These are phyloP conservation scores for Talaromyces borbonicus DNA, from an alignment of 495 filamentous ascomycete species.

Conservation along the genomic window DNA sequence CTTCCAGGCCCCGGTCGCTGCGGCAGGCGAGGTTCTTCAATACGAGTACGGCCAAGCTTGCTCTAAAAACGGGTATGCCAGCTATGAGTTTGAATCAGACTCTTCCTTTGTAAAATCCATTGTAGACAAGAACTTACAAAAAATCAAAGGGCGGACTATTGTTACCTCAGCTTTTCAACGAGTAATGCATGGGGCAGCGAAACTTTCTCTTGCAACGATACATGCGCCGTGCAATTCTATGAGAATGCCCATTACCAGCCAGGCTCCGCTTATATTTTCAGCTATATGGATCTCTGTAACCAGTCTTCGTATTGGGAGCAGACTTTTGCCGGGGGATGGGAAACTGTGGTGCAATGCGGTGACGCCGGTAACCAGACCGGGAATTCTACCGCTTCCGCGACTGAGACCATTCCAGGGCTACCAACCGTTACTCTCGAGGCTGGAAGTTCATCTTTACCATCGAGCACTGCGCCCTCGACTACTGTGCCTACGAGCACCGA, in stretches of 20 bases:
- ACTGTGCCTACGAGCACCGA: conserved; percentile 9
- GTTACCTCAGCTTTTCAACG: conserved; percentile 14
- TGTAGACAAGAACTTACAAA: too few species aligned
- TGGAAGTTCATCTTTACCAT: too few species aligned
- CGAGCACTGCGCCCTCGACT: conserved; percentile 1
- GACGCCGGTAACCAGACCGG: conserved; percentile 10
- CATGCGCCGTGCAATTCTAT: conserved; percentile 17
- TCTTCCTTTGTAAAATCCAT: too few species aligned
- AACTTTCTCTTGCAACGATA: conserved; percentile 16
- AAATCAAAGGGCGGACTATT: conserved; percentile 17
- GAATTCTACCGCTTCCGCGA: conserved; percentile 12
- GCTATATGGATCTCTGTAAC: conserved; percentile 13
- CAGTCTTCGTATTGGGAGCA: conserved; percentile 16
- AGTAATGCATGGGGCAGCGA: conserved; percentile 12
- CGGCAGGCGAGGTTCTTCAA: conserved; percentile 20
- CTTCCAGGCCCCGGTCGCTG: conserved; percentile 13
- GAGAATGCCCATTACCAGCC: conserved; percentile 19
- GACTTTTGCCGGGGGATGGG: conserved; percentile 15
- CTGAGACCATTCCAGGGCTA: conserved; percentile 10
- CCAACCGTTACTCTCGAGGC: conserved; percentile 4
- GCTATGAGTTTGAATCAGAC: too few species aligned
- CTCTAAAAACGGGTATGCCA: conserved; percentile 11
- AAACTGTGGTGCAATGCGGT: conserved; percentile 16
- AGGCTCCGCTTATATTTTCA: conserved; percentile 17
- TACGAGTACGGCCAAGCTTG: conserved; percentile 18